Evolutionary conservation across 2,329 filamentous ascomycete species (phyloP).

Genomic region (Trichoderma semiorbis): DNA sequence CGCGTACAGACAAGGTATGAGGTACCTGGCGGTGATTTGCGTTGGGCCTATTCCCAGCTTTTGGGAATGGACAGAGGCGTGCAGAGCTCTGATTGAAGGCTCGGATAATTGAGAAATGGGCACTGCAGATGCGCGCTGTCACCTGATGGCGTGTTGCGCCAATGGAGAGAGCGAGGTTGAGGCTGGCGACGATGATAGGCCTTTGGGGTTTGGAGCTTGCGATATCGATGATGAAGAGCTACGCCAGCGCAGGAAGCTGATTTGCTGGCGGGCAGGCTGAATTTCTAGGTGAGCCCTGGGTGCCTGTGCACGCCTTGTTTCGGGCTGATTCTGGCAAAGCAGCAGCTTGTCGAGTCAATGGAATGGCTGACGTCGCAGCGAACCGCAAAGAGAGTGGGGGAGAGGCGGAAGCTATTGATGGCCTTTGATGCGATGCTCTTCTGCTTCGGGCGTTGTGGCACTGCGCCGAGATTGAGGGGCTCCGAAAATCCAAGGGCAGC

Average conservation of each 20-base stretch:
- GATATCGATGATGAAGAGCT: constrained; percentile 33
- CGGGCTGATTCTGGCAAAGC: neutral
- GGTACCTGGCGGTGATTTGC: constrained; percentile 1
- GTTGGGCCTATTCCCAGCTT: constrained; percentile 7
- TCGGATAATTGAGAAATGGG: constrained; percentile 28
- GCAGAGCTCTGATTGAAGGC: constrained; percentile 26
- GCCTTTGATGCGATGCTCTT: neutral
- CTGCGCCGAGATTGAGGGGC: constrained; percentile 13
- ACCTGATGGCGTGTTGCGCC: constrained; percentile 47
- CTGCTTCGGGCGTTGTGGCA: neutral
- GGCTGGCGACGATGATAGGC: constrained; percentile 52
- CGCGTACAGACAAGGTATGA: neutral
- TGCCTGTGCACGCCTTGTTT: constrained; percentile 7
- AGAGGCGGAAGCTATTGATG: neutral
- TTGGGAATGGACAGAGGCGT: constrained; percentile 21
- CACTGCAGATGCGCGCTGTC: constrained; percentile 41
- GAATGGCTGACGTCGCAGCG: constrained; percentile 13
- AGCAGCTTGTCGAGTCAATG: neutral
- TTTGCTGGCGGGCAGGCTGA: constrained; percentile 41
- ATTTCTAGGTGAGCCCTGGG: constrained; percentile 25
- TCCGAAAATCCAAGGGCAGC: constrained; percentile 7
- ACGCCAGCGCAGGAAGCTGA: constrained; percentile 44
- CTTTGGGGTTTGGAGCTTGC: constrained; percentile 36
- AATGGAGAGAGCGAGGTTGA: constrained; percentile 44
- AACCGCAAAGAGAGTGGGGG: constrained; percentile 5